Base-by-base conservation (phyloP, 2,329 filamentous ascomycete genomes). In the Berkeleyomyces basicola region DNA sequence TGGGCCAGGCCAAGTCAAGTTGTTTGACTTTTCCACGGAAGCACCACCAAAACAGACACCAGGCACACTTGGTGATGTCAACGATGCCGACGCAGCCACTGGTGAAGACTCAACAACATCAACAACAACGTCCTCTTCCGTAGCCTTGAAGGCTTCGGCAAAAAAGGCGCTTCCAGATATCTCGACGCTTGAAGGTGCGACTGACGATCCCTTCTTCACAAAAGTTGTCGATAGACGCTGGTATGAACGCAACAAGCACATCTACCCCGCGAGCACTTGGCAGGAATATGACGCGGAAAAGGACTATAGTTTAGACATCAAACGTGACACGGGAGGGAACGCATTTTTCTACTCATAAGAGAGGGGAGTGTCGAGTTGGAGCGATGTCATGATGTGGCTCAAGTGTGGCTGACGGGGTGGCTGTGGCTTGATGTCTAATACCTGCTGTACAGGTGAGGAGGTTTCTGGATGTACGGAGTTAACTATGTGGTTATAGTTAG, bases 171-270 rank as follows among this genome's bases (percentile, higher is more conserved):
- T 76, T 3, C 72, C 77, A 11, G 77, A 79, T 58, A 76, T 83
- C 57, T 75, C 74, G 46, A 78, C 79, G 61, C 79, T 85, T 10
- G 92, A 96, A 74, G 92, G 92, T 11, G 84, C 79, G 36, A 73
- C 78, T 47, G 87, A 93, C 66, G 91, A 97, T 68, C 84, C 91
- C 0, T 81, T 81, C 2, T 74, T 87, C 66, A 97, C 92, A 2
- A 97, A 96, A 71, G 91, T 99, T 3, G 92, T 99, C 3, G 92
- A 99, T 75, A 82, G 93, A 65, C 79, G 93, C 65, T 99, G 93
- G 93, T 99, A 96, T 72, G 90, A 96, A 76, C 83, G 85, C 70
- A 96, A 97, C 72, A 99, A 97, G 74, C 93, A 99, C 73, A 97
- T 99, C 64, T 99, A 92, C 72, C 93, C 93, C 0, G 92, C 92